Evolutionary conservation across 805 yeast species (phyloP), one percentile per base, ranked within the genome.

Genomic region (Helenozyma rhizophorensis): DNA sequence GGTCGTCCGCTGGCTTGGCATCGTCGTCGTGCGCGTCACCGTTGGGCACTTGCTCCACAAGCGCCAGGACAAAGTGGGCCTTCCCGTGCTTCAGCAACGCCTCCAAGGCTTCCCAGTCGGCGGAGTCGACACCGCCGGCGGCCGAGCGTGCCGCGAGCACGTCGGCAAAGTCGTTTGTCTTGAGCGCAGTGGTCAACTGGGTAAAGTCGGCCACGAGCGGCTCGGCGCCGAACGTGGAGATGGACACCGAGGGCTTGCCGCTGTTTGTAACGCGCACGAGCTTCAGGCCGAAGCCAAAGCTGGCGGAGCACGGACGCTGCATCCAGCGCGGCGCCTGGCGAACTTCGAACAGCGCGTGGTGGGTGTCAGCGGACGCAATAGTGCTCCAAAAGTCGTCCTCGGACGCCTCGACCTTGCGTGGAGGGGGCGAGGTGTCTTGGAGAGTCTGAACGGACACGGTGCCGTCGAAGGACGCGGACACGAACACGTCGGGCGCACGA

Each of bases 281-380:
- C 61, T 86, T 87, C 33, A 96, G 95, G 40, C 98, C 98, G 62
- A 88, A 90, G 0, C 95, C 97, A 70, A 94, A 93, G 2, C 78
- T 65, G 10, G 82, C 96, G 30, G 81, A 70, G 4, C 75, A 69
- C 9, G 87, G 87, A 44, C 82, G 71, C 41, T 76, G 75, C 40
- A 86, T 73, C 98, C 98, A 93, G 38, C 68, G 59, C 30, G 99
- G 98, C 14, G 97, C 93, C 61, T 88, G 95, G 42, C 72, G 68
- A 19, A 76, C 68, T 25, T 73, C 72, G 47, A 81, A 80, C 22
- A 76, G 75, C 9, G 96, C 93, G 45, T 81, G 85, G 50, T 73
- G 81, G 19, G 81, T 72, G 28, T 80, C 84, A 13, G 81, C 70
- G 14, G 76, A 66, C 2, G 88, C 77, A 15, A 83, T 71, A 47